These are phyloP conservation scores for Acanthamoeba polyphaga DNA, from an alignment of 208 protist genomes.

Conservation along the genomic window DNA sequence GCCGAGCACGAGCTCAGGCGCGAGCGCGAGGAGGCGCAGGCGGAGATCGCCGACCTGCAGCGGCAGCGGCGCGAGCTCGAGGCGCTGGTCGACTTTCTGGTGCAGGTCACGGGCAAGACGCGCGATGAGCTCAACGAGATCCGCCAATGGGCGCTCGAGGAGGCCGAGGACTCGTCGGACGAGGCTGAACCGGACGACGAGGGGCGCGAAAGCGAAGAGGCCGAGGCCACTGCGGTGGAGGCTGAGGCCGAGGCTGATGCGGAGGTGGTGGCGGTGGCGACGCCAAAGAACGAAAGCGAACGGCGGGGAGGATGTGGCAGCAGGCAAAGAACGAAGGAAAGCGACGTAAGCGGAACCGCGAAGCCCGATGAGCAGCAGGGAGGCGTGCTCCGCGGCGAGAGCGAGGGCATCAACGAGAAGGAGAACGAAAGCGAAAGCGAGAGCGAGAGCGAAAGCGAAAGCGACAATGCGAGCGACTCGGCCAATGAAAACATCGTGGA, in stretches of 20 bases:
- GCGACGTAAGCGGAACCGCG: background rate
- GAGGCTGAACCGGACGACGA: background rate
- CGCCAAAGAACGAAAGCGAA: background rate
- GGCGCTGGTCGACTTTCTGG: constrained; percentile 3
- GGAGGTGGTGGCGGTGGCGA: background rate
- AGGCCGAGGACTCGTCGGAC: background rate
- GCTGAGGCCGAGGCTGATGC: background rate
- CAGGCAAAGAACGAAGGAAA: background rate
- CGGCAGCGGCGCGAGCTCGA: background rate
- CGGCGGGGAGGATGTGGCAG: background rate
- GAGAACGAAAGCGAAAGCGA: background rate
- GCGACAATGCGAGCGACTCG: background rate
- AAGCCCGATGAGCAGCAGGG: background rate
- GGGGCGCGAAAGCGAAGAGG: background rate
- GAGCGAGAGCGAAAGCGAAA: background rate
- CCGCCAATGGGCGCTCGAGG: background rate
- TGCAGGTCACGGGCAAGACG: constrained; percentile 15
- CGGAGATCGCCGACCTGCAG: background rate
- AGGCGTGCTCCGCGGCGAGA: too few relatives aligned
- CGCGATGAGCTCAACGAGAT: background rate
- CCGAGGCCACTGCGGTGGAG: too few relatives aligned
- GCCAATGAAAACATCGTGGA: background rate
- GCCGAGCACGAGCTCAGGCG: constrained; percentile 5
- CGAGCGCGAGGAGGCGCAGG: background rate
- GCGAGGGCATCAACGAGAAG: too few relatives aligned